phyloP scores from a whole-genome alignment of 768 basidiomycete species.

The Naganishia vaughanmartiniae region DNA sequence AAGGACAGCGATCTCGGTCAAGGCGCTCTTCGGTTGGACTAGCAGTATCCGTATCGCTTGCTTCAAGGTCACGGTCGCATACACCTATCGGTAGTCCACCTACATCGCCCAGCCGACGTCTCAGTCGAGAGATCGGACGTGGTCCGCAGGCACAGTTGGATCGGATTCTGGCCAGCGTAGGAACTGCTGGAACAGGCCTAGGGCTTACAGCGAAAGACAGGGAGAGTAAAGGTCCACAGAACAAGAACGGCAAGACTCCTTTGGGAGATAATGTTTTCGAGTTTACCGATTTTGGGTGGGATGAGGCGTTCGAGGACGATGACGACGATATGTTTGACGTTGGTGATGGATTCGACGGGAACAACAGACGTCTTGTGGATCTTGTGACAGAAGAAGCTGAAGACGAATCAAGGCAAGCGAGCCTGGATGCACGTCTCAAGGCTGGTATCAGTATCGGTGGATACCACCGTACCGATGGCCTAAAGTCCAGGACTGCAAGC shows the following conservation, averaged over 20 bases:
- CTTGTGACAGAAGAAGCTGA: conserved; percentile 13
- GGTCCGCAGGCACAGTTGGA: conserved; percentile 15
- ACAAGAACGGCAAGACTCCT: conserved; percentile 5
- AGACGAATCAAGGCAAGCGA: conserved; percentile 8
- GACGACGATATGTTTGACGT: conserved; percentile 29
- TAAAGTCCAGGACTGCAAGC: conserved; percentile 6
- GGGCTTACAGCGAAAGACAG: conserved; percentile 14
- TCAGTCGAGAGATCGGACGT: conserved; percentile 21
- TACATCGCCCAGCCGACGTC: conserved; percentile 20
- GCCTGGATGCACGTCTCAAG: conserved; percentile 2
- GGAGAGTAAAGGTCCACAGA: background rate
- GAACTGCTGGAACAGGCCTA: conserved; percentile 2
- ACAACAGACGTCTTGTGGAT: conserved; percentile 14
- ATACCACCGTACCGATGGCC: conserved; percentile 17
- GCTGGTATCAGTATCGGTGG: conserved; percentile 31
- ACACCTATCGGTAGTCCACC: conserved; percentile 29
- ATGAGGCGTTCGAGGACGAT: conserved; percentile 34
- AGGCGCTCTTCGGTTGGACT: conserved; percentile 31
- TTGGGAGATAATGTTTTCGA: conserved; percentile 18
- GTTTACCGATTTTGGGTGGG: conserved; percentile 35
- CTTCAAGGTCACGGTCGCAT: conserved; percentile 20
- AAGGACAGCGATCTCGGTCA: conserved; percentile 26
- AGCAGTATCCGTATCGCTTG: conserved; percentile 31
- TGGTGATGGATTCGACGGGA: background rate
- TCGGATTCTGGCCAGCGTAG: conserved; percentile 12